phyloP scores from a whole-genome alignment of 345 rosid genomes.

The Melaleuca alternifolia region DNA sequence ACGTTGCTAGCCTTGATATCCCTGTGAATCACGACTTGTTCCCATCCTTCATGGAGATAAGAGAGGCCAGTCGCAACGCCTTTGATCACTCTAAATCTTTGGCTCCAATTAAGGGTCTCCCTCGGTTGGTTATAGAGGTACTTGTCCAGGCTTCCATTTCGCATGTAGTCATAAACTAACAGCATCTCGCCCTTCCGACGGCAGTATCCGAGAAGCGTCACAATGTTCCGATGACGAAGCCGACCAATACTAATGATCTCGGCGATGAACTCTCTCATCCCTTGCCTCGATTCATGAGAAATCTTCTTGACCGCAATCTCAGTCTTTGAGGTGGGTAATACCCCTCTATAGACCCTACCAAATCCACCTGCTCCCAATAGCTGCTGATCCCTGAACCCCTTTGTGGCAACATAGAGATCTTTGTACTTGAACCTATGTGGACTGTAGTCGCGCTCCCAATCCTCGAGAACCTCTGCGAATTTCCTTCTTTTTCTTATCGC shows the following conservation, averaged over 20 bases:
- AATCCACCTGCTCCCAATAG: constrained; percentile 60
- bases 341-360: constrained; percentile 57
- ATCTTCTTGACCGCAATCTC: constrained; percentile 62
- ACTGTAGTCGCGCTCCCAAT: constrained; percentile 55
- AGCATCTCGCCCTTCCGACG: constrained; percentile 41
- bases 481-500: constrained; percentile 26
- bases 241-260: constrained; percentile 41
- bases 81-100: constrained; percentile 21
- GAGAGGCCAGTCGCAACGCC: constrained; percentile 35
- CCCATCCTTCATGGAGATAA: constrained; percentile 39
- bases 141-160: constrained; percentile 48
- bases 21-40: constrained; percentile 37
- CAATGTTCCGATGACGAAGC: constrained; percentile 42
- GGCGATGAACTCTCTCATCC: constrained; percentile 23
- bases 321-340: constrained; percentile 22
- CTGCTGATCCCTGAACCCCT: constrained; percentile 50
- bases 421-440: constrained; percentile 52
- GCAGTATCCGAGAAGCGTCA: constrained; percentile 46
- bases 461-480: constrained; percentile 56
- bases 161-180: constrained; percentile 49
- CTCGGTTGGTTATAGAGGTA: constrained; percentile 18
- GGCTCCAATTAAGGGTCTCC: constrained; percentile 24
- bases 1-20: constrained; percentile 41
- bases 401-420: constrained; percentile 49
- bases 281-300: constrained; percentile 22